phyloP scores from a whole-genome alignment of 108 stramenopile species.

The Skeletonema grethae region DNA sequence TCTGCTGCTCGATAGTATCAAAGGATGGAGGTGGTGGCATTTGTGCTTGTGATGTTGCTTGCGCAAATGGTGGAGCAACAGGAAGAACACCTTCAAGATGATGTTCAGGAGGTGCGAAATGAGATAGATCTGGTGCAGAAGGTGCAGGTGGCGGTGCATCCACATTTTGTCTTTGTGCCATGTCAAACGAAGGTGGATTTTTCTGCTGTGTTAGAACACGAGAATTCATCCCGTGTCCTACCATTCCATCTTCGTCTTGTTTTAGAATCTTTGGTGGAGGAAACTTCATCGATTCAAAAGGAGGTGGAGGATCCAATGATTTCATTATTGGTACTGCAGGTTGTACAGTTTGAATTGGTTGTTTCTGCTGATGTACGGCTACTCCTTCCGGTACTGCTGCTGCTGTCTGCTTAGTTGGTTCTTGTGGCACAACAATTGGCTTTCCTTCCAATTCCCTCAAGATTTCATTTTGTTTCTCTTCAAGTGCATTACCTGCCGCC shows the following conservation, averaged over 20 bases:
- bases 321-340: conserved; percentile 33
- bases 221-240: conserved; percentile 30
- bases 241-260: conserved; percentile 4
- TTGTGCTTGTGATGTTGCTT: not conserved
- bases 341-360: not conserved
- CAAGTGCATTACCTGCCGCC: conserved; percentile 16
- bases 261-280: not conserved
- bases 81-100: conserved; percentile 31
- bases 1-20: conserved; percentile 49
- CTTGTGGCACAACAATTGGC: conserved; percentile 6
- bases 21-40: conserved; percentile 60
- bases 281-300: conserved; percentile 36
- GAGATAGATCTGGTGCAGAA: conserved; percentile 12
- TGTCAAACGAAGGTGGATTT: conserved; percentile 65
- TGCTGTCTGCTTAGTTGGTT: too few relatives aligned
- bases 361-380: not conserved
- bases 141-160: not conserved
- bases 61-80: conserved; percentile 38
- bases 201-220: conserved; percentile 8
- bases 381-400: conserved; percentile 10
- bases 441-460: conserved; percentile 27
- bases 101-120: conserved; percentile 25
- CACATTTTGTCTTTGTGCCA: conserved; percentile 5
- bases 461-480: conserved; percentile 28
- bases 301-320: conserved; percentile 37